Base-by-base conservation (phyloP, 805 yeast species). In the Diddensiella caesifluorescens region DNA sequence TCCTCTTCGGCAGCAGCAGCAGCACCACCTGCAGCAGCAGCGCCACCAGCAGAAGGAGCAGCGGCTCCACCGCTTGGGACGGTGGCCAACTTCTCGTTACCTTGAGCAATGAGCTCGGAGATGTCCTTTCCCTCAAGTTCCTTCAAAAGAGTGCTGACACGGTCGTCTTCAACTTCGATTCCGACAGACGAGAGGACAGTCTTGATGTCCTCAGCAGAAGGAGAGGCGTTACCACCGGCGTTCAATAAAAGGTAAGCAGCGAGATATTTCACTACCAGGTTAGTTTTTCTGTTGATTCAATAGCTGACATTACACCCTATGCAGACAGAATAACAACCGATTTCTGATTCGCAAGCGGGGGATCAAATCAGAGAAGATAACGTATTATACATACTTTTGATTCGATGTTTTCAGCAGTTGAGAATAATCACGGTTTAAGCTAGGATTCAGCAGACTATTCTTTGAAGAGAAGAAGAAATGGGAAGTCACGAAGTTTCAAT, bases 51-150 rank as follows among this genome's bases (percentile, higher is more conserved):
- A 60, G 83, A 70, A 58, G 92, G 72, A 63, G 87, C 78, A 70
- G 92, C 95, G 69, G 96, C 92, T 74, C 95, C 97, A 70, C 96
- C 97, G 64, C 96, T 62, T 72, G 97, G 97, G 57, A 90, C 94
- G 58, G 97, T 80, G 60, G 97, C 94, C 68, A 92, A 85, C 79
- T 92, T 92, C 74, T 83, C 73, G 73, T 83, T 73, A 78, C 98
- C 98, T 75, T 80, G 92, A 62, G 95, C 83, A 62, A 92, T 80
- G 73, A 92, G 80, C 61, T 86, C 95, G 59, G 73, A 79, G 61
- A 86, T 77, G 65, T 84, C 65, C 82, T 92, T 92, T 72, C 97
- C 98, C 70, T 87, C 92, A 62, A 92, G 77, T 63, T 92, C 84
- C 59, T 83, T 60, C 61, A 92, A 71, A 64, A 92, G 79, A 60